Evolutionary conservation across 208 protist species (phyloP), one percentile per base, ranked within the genome.

Genomic region (Paratrypanosoma confusum): DNA sequence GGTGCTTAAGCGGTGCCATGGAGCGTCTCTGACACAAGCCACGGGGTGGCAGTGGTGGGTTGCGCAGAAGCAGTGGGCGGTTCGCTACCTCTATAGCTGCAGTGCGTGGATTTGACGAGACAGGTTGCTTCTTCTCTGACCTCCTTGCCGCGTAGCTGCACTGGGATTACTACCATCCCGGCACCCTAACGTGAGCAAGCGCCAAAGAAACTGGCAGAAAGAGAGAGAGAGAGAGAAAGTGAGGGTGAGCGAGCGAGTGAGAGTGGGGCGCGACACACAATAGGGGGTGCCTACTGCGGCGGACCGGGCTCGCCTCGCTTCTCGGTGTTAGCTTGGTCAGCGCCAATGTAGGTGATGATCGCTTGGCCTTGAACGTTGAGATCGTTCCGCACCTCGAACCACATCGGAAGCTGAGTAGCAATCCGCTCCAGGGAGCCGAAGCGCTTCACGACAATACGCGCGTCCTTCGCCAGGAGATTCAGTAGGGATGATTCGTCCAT

Each of bases 301-400:
- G n/a, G 4, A 1, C 21, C 22, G 42, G 17, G 28, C 34, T 7
- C 33, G 43, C 28, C 43, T 49, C 27, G 51, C 28, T 18, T 57
- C 57, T 22, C 32, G 48, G 33, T 23, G 28, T n/a, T 5, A 24
- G 11, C 3, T 7, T 17, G 1, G n/a, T 45, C 45, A 3, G 71
- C 46, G 8, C 71, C 77, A 21, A 90, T 77, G 64, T 84, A 93
- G 4, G 78, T 84, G 34, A 93, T 88, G 17, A 90, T 50, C 0
- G 67, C 68, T 7, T 23, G 41, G 21, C 65, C 63, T 11, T 31
- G 39, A 37, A 74, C 67, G 8, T 39, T 5, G 14, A 50, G 22
- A 18, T 80, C 69, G 20, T 61, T 62, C 1, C 65, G 73, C 37
- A 85, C 72, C 1, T 68, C 49, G 54, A 93, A 93, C 76, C 77